Evolutionary conservation across 2,329 filamentous ascomycete genomes (phyloP), one percentile per base, ranked within the genome.

Genomic region (Botrytis pseudocinerea): DNA sequence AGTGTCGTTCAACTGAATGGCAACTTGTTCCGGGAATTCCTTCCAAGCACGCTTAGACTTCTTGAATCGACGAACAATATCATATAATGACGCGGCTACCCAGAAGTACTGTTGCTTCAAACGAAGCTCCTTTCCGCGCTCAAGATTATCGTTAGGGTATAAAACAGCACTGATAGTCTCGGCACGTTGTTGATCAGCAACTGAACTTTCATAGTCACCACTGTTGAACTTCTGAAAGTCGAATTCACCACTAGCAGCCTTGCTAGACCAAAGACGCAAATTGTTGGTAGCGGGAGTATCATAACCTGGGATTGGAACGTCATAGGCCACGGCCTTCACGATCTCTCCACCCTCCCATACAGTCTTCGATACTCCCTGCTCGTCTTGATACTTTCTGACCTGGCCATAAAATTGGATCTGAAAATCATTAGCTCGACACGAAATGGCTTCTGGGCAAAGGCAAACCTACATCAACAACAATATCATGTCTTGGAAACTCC

Each of bases 61-160:
- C 87, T 98, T 99, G 90, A 98, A 99, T 74, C 96, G 91, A 73
- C 96, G 93, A 74, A 99, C 92, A 81, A 99, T 99, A 80, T 99
- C 96, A 81, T 94, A 94, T 6, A 99, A 88, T 25, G 96, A 99
- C 25, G 96, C 96, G 70, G 96, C 95, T 80, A 97, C 97, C 96
- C 96, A 99, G 85, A 99, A 99, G 87, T 99, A 99, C 83, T 99
- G 96, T 83, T 99, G 96, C 88, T 99, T 99, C 83, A 99, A 84
- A 71, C 96, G 93, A 76, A 99, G 90, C 85, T 99, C 96, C 84
- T 99, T 99, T 76, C 96, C 96, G 77, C 94, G 90, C 77, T 98
- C 95, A 62, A 99, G 89, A 83, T 97, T 98, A 83, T 98, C 95
- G 80, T 99, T 99, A 74, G 96, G 96, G 81, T 99, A 99, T 62